Conservation (phyloP, 2,329 filamentous ascomycete species). For the Stromatinia cepivora region DNA sequence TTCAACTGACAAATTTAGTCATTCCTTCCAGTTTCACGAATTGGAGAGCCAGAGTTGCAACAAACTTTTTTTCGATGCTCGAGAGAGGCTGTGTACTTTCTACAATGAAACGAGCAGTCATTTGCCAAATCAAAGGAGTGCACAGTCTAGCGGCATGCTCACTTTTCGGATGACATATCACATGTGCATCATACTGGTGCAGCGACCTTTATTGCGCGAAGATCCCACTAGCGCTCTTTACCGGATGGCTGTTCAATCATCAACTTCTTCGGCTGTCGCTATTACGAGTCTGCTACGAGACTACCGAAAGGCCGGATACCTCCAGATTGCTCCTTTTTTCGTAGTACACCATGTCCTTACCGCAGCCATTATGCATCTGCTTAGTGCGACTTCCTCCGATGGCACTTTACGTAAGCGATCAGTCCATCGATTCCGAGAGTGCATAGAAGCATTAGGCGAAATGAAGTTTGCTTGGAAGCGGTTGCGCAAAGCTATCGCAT, state of each 20-base stretch:
- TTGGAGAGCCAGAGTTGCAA: neutral
- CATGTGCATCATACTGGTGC: slow-evolving; percentile 5
- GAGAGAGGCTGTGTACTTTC: neutral
- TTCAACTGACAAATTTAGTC: neutral
- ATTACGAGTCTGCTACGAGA: slow-evolving; percentile 1
- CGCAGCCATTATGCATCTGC: slow-evolving; percentile 8
- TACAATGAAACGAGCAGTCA: neutral
- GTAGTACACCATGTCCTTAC: slow-evolving; percentile 9
- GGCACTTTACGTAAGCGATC: slow-evolving; percentile 7
- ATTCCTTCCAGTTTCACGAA: slow-evolving; percentile 4
- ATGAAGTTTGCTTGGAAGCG: slow-evolving; percentile 8
- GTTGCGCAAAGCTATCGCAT: slow-evolving; percentile 1
- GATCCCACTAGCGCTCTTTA: neutral
- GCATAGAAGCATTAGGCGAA: neutral
- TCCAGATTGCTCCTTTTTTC: neutral
- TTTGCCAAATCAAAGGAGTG: neutral
- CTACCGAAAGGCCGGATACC: neutral
- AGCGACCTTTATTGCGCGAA: neutral
- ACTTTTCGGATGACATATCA: slow-evolving; percentile 8
- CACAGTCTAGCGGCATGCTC: neutral
- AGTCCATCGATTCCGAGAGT: neutral
- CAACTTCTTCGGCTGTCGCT: neutral
- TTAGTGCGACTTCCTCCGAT: neutral
- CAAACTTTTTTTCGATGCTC: slow-evolving; percentile 9
- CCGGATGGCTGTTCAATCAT: neutral